phyloP scores from a whole-genome alignment of 2,329 filamentous ascomycete genomes.

The Neospermospora avenae region DNA sequence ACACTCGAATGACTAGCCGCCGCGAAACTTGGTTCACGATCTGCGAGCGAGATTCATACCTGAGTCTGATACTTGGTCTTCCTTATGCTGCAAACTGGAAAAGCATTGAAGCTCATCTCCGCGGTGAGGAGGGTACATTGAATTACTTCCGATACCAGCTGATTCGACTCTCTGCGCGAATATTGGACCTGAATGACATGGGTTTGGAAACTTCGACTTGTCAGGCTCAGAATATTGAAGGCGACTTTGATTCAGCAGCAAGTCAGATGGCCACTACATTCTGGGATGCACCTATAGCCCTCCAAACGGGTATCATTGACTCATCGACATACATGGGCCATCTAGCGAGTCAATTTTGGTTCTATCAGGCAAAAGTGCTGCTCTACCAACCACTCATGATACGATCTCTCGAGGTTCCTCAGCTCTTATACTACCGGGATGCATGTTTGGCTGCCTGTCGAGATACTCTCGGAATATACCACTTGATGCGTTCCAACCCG shows the following conservation, averaged over 20 bases:
- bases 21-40: conserved; percentile 34
- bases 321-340: conserved; percentile 27
- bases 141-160: conserved; percentile 12
- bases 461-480: conserved; percentile 39
- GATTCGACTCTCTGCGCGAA: conserved; percentile 31
- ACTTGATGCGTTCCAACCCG: conserved; percentile 35
- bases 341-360: conserved; percentile 40
- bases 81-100: conserved; percentile 38
- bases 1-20: conserved; percentile 9
- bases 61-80: conserved; percentile 50
- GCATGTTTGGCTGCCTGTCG: conserved; percentile 42
- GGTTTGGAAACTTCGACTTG: conserved; percentile 37
- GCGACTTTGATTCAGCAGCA: conserved; percentile 37
- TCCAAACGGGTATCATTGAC: conserved; percentile 6
- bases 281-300: conserved; percentile 34
- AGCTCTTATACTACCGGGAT: conserved; percentile 39
- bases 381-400: conserved; percentile 47
- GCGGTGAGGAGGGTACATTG: background rate
- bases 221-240: conserved; percentile 40
- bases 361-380: conserved; percentile 39
- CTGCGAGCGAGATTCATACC: conserved; percentile 47
- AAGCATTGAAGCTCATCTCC: background rate
- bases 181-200: conserved; percentile 41
- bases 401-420: conserved; percentile 37
- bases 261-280: conserved; percentile 34